Base-by-base conservation (phyloP, 805 yeast species). In the Ogataea haglerorum region DNA sequence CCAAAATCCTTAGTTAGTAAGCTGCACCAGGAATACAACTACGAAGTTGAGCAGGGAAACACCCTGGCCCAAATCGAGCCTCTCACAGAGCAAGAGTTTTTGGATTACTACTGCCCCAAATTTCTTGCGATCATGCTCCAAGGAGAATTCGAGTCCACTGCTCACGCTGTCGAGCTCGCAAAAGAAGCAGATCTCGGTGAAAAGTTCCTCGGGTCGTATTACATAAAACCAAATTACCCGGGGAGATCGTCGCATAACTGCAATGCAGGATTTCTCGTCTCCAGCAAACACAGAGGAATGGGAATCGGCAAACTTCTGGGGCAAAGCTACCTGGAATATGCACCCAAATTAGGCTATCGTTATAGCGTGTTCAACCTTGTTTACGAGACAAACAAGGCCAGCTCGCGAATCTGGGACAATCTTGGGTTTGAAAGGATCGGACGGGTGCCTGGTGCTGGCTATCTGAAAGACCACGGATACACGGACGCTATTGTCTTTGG, bases 331-430 rank as follows among this genome's bases (percentile, higher is more conserved):
- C 57, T 88, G 32, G 57, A 64, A 36, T 79, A 82, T 77, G 96
- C 93, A 0, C 90, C 95, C 0, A 54, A 70, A 36, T 63, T 90
- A 23, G 96, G 96, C 0, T 90, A 82, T 62, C 76, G 72, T 5
- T 86, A 86, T 54, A 82, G 91, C 6, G 91, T 90, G 10, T 90
- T 85, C 70, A 90, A 90, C 61, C 69, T 90, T 36, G 98, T 90
- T 0, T 90, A 82, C 57, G 93, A 72, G 36, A 80, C 89, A 2
- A 90, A 90, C 57, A 66, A 64, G 3, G 96, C 89, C 3, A 85
- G 95, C 53, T 59, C 70, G 52, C 72, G 66, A 53, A 82, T 85
- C 39, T 90, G 98, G 97, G 96, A 89, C 36, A 51, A 68, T 1
- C 69, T 90, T 18, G 95, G 95, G 2, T 90, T 89, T 52, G 83